Evolutionary conservation across 2,329 filamentous ascomycete genomes (phyloP).

Genomic region (Trichophyton benhamiae): DNA sequence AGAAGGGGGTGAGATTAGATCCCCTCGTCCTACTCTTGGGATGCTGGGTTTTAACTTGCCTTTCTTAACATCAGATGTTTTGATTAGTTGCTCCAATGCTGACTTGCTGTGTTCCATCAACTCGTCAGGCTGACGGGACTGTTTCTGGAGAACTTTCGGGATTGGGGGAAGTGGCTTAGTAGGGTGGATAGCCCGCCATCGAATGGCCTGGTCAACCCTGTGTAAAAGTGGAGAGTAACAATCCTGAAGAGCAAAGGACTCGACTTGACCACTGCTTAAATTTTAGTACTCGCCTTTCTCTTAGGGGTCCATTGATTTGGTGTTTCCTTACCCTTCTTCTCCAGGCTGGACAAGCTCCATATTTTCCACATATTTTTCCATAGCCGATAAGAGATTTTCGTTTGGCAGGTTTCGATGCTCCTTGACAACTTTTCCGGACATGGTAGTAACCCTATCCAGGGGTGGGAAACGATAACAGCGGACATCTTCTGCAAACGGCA

Average conservation of each 20-base stretch:
- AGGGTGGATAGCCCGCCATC: conserved; percentile 65
- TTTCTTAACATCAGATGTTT: conserved; percentile 70
- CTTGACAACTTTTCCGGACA: conserved; percentile 67
- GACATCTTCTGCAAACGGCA: conserved; percentile 89
- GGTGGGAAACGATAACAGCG: conserved; percentile 85
- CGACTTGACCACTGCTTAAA: conserved; percentile 37
- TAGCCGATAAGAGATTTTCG: conserved; percentile 60
- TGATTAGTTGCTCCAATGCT: conserved; percentile 51
- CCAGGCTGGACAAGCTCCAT: conserved; percentile 75
- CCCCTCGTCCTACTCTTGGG: background rate
- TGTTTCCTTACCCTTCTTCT: conserved; percentile 53
- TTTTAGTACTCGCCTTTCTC: conserved; percentile 8
- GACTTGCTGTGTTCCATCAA: conserved; percentile 48
- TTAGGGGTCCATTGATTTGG: background rate
- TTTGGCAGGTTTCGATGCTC: conserved; percentile 75
- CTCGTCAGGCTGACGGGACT: conserved; percentile 57
- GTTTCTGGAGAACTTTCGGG: conserved; percentile 55
- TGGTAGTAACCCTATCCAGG: conserved; percentile 71
- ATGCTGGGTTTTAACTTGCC: conserved; percentile 37
- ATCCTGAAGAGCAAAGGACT: conserved; percentile 69
- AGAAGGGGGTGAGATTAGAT: background rate
- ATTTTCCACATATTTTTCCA: conserved; percentile 82
- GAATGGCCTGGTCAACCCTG: conserved; percentile 73
- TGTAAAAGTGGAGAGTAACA: conserved; percentile 79
- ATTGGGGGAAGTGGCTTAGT: conserved; percentile 50